A percentile compares a stretch with the other conserved stretches of the same genome.
Conservation (phyloP, 495 filamentous ascomycete species). For the Haplographium delicatum region DNA sequence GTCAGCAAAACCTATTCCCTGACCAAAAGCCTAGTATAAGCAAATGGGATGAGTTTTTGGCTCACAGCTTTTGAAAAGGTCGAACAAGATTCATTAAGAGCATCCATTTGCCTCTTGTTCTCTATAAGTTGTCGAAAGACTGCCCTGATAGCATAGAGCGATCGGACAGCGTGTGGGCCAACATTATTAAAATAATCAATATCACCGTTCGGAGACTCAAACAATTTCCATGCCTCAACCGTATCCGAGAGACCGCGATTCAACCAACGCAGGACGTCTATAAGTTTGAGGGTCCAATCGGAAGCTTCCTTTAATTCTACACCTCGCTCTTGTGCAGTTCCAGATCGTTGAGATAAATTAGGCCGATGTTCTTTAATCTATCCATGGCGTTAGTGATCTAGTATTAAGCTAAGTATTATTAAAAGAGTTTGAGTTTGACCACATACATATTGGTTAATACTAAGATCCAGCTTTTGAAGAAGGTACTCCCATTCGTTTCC, state of each 20-base stretch:
- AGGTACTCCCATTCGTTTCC: neutral
- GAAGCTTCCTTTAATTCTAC: neutral
- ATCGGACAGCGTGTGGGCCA: neutral
- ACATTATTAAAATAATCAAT: neutral
- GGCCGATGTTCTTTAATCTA: slow-evolving; percentile 1
- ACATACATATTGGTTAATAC: slow-evolving; percentile 4
- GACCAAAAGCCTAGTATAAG: neutral
- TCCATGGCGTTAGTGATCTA: neutral
- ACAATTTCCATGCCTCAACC: neutral
- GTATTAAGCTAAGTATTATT: neutral
- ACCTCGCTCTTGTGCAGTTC: neutral
- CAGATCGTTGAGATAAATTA: neutral
- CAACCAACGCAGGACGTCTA: neutral
- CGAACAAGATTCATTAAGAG: neutral
- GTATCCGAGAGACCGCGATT: neutral
- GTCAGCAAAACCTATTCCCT: neutral
- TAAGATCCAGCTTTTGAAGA: neutral
- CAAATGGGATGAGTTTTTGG: neutral
- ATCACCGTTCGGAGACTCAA: neutral
- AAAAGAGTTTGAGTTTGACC: neutral
- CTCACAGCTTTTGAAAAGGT: slow-evolving; percentile 1
- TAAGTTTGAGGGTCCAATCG: neutral
- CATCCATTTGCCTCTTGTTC: neutral
- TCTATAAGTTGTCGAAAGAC: neutral
- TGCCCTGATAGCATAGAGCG: neutral